A percentile compares a stretch with the other conserved stretches of the same genome.
Evolutionary conservation across 2,329 filamentous ascomycete genomes (phyloP).

Genomic region (Rhynchosporium secalis): DNA sequence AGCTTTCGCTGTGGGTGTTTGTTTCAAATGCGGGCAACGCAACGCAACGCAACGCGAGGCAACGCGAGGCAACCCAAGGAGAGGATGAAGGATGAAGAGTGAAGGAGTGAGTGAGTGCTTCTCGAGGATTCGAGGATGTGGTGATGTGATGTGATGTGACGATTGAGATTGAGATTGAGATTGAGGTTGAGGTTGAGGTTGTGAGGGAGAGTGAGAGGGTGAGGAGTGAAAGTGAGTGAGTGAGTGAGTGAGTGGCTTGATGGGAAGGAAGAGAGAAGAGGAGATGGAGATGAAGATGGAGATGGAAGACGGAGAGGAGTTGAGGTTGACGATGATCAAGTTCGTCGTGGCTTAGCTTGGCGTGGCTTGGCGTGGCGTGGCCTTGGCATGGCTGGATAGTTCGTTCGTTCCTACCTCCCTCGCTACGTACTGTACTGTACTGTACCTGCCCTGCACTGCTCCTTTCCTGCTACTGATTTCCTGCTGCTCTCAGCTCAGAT

Average conservation of each 20-base stretch:
- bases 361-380: too few species aligned
- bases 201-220: too few species aligned
- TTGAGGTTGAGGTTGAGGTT: too few species aligned
- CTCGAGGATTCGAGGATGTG: conserved; percentile 42
- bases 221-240: too few species aligned
- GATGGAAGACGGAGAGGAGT: neutral
- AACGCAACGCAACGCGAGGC: neutral
- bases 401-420: neutral
- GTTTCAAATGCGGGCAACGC: conserved; percentile 32
- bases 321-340: conserved; percentile 33
- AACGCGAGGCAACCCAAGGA: conserved; percentile 27
- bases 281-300: conserved; percentile 22
- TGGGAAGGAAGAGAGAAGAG: neutral
- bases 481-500: too few species aligned
- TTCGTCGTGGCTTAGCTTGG: conserved; percentile 7
- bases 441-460: neutral
- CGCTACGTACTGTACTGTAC: neutral
- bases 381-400: neutral
- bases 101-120: conserved; percentile 29
- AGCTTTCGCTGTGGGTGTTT: neutral
- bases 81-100: conserved; percentile 34
- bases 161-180: neutral
- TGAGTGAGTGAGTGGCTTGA: too few species aligned
- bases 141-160: conserved; percentile 21
- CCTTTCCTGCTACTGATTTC: too few species aligned